Base-by-base conservation (phyloP, 2,329 filamentous ascomycete species). In the Leptographium wingfieldii region DNA sequence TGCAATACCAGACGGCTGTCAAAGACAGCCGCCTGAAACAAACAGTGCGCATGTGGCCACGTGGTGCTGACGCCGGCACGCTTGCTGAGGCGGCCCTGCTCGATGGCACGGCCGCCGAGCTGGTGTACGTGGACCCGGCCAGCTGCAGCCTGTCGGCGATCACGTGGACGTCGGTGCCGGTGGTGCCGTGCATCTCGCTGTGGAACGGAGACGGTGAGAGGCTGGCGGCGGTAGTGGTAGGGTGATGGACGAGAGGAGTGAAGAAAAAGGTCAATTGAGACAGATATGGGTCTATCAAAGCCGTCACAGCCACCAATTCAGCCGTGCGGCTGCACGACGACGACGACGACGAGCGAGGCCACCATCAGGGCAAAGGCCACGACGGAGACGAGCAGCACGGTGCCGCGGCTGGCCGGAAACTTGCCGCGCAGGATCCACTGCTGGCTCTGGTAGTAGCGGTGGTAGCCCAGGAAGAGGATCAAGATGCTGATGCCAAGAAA, bases 391-490 rank as follows among this genome's bases (percentile, higher is more conserved):
- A 91, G 66, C 55, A 90, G 75, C 53, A 94, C 83, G 27, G 87
- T 90, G 4, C 87, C 88, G 64, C 89, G 78, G 66, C 86, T 88
- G 9, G 88, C 87, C 0, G 88, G 88, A 66, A 92, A 92, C 70
- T 91, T 91, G 66, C 88, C 88, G 63, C 81, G 75, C 62, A 92
- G 85, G 29, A 94, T 82, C 81, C 90, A 94, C 67, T 88, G 80
- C 73, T 94, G 89, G 27, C 82, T 80, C 69, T 89, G 84, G 66
- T 90, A 86, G 70, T 90, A 94, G 58, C 89, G 78, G 68, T 88
- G 85, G 70, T 90, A 92, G 7, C 89, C 89, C 58, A 92, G 77
- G 59, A 88, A 77, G 60, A 94, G 76, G 61, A 90, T 84, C 49
- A 92, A 67, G 61, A 92, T 89, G 65, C 84, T 84, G 66, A 92